These are phyloP conservation scores for Remersonia thermophila DNA, from an alignment of 2,329 filamentous ascomycete species.

Conservation along the genomic window DNA sequence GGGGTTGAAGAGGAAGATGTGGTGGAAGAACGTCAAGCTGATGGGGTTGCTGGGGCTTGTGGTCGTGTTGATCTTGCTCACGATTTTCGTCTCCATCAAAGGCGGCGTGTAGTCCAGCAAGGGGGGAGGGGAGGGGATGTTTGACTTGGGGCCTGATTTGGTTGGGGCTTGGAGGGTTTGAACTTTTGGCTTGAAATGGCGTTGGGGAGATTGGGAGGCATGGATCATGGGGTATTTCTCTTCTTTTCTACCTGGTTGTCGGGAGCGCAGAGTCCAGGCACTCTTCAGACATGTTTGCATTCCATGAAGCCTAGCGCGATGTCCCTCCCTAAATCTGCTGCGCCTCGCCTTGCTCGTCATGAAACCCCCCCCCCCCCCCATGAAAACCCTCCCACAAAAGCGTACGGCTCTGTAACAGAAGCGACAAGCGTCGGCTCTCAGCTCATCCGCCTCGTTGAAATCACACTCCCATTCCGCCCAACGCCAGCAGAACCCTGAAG, in stretches of 20 bases:
- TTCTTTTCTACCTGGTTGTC: not conserved
- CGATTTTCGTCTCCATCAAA: slow-evolving; percentile 43
- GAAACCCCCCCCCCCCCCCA: too few species aligned
- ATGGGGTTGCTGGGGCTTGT: slow-evolving; percentile 71
- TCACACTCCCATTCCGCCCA: too few species aligned
- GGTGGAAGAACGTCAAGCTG: slow-evolving; percentile 98
- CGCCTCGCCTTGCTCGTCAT: too few species aligned
- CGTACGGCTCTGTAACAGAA: too few species aligned
- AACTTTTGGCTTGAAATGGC: not conserved
- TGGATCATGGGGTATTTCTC: not conserved
- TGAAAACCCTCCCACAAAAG: too few species aligned
- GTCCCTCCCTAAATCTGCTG: too few species aligned
- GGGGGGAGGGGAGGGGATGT: not conserved
- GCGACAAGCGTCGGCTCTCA: too few species aligned
- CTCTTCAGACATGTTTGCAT: too few species aligned
- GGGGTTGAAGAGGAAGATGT: slow-evolving; percentile 85
- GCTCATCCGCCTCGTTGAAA: too few species aligned
- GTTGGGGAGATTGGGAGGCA: not conserved
- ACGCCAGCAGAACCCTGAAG: not conserved
- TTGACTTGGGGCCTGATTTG: slow-evolving; percentile 3
- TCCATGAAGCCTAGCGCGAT: too few species aligned
- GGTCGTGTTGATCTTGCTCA: slow-evolving; percentile 43
- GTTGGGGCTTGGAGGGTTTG: slow-evolving; percentile 1
- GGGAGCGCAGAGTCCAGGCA: not conserved
- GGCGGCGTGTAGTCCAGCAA: slow-evolving; percentile 19